Conservation (phyloP, 2,329 filamentous ascomycete genomes). For the Herpotrichia juniperi region DNA sequence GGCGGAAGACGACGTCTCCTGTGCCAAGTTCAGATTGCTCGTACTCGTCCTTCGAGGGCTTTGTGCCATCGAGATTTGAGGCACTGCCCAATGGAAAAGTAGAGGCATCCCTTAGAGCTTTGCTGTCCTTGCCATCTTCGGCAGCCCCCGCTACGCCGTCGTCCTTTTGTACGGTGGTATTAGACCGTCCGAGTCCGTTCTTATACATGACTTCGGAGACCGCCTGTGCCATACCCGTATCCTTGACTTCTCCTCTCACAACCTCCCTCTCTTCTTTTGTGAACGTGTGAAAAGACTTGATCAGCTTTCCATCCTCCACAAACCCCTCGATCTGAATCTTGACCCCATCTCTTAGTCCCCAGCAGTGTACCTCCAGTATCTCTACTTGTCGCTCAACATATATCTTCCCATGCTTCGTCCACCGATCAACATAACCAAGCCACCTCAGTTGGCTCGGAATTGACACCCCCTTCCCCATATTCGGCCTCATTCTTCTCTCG, state of each 20-base stretch:
- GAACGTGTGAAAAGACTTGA: constrained; percentile 84
- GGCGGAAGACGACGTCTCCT: constrained; percentile 80
- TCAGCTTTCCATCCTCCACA: constrained; percentile 85
- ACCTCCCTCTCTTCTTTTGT: constrained; percentile 72
- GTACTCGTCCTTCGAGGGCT: constrained; percentile 21
- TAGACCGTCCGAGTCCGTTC: constrained; percentile 36
- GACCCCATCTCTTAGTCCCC: constrained; percentile 86
- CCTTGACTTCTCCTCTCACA: constrained; percentile 61
- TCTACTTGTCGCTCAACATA: constrained; percentile 86
- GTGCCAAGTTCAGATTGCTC: constrained; percentile 57
- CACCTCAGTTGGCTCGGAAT: constrained; percentile 92
- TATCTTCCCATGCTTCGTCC: constrained; percentile 75
- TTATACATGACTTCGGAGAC: constrained; percentile 53
- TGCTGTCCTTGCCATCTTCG: constrained; percentile 13
- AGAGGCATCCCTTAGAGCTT: constrained; percentile 25
- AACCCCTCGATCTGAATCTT: constrained; percentile 87
- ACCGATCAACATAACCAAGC: constrained; percentile 86
- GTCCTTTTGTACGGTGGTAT: constrained; percentile 25
- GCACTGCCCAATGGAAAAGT: constrained; percentile 23
- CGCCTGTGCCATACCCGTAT: constrained; percentile 50
- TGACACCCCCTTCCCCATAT: constrained; percentile 86
- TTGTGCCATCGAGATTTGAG: constrained; percentile 20
- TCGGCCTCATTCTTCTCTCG: constrained; percentile 83
- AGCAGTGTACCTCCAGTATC: constrained; percentile 86
- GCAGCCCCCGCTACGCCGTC: constrained; percentile 11